These are phyloP conservation scores for Kuraishia capsulata DNA, from an alignment of 805 yeast genomes.

Conservation along the genomic window DNA sequence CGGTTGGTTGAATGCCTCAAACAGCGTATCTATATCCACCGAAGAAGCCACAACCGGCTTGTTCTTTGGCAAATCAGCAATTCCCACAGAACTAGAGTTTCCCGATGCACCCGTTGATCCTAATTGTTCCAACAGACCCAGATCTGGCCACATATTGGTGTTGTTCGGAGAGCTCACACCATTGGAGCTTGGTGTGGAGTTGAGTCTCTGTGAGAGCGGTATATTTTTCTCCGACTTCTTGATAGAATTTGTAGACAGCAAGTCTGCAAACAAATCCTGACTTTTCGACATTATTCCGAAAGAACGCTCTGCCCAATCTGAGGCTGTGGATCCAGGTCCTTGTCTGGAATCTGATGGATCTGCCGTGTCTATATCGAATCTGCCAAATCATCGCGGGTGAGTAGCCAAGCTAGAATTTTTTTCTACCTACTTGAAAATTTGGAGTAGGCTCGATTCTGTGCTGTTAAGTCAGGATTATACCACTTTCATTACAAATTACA, in stretches of 20 bases:
- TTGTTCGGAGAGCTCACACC: conserved; percentile 3
- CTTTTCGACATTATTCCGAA: conserved; percentile 14
- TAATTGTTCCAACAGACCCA: conserved; percentile 25
- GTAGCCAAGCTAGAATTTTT: neutral
- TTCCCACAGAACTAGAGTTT: neutral
- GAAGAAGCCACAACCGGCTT: conserved; percentile 1
- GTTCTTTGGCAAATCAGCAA: neutral
- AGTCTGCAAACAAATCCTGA: conserved; percentile 34
- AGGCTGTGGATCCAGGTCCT: too few relatives aligned
- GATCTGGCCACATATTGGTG: conserved; percentile 22
- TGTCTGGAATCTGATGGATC: too few relatives aligned
- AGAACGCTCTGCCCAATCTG: too few relatives aligned
- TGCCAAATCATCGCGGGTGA: neutral
- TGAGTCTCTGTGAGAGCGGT: conserved; percentile 25
- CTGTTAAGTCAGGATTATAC: too few relatives aligned
- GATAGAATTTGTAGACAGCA: conserved; percentile 19
- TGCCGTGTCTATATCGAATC: too few relatives aligned
- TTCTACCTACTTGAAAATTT: too few relatives aligned
- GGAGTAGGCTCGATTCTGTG: too few relatives aligned
- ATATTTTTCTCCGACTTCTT: conserved; percentile 17
- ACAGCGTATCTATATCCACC: conserved; percentile 12
- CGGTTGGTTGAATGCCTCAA: conserved; percentile 12
- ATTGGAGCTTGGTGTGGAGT: conserved; percentile 7
- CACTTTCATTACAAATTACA: too few relatives aligned
- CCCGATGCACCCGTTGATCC: too few relatives aligned